phyloP scores from a whole-genome alignment of 495 filamentous ascomycete species.

The Lasiosphaeriaceae sp. region DNA sequence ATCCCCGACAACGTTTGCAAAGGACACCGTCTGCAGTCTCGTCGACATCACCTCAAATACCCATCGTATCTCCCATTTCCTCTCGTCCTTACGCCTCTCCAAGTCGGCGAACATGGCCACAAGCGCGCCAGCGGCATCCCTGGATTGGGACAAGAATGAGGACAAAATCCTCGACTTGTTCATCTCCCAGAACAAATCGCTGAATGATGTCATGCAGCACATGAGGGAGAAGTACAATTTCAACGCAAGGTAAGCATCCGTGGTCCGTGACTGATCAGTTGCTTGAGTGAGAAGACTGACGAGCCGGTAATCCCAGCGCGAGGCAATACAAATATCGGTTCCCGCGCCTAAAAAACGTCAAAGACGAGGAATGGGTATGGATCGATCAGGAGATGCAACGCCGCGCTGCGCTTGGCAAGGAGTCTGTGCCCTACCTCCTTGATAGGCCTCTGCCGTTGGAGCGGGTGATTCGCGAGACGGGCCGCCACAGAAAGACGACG shows the following conservation, averaged over 20 bases:
- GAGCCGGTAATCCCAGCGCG: too few species aligned
- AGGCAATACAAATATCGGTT: slow-evolving; percentile 6
- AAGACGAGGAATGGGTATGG: slow-evolving; percentile 1
- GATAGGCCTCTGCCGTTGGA: not conserved
- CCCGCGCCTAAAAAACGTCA: slow-evolving; percentile 2
- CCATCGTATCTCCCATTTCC: too few species aligned
- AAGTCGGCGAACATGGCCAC: too few species aligned
- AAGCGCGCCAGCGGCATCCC: not conserved
- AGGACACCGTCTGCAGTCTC: too few species aligned
- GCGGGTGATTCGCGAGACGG: not conserved
- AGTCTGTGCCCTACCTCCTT: slow-evolving; percentile 2
- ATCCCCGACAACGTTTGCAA: too few species aligned
- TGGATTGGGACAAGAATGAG: slow-evolving; percentile 1
- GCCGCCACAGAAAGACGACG: not conserved
- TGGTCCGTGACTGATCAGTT: not conserved
- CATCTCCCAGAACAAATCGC: slow-evolving; percentile 4
- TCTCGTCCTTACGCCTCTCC: too few species aligned
- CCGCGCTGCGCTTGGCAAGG: not conserved
- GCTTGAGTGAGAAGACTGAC: not conserved
- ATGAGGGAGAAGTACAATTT: slow-evolving; percentile 1
- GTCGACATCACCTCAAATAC: too few species aligned
- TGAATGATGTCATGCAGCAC: not conserved
- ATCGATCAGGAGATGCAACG: not conserved
- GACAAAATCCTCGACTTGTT: slow-evolving; percentile 1
- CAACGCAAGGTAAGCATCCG: not conserved